Conservation (phyloP, 768 basidiomycete species). For the Russula vinacea region DNA sequence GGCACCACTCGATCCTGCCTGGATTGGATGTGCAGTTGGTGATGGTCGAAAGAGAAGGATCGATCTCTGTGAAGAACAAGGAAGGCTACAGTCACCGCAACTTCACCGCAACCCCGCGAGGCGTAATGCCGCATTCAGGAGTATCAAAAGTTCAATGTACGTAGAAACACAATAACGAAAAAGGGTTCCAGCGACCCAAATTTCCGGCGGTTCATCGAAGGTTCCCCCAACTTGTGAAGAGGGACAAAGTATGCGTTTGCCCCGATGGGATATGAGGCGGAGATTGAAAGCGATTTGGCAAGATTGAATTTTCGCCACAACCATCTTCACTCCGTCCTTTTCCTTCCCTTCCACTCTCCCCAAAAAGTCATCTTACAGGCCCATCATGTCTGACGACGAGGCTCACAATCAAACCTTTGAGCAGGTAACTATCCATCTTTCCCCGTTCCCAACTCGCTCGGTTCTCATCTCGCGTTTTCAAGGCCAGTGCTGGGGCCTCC, state of each 20-base stretch:
- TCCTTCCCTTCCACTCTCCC: slow-evolving; percentile 34
- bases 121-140: background rate
- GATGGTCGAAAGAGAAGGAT: background rate
- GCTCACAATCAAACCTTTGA: slow-evolving; percentile 84
- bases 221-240: background rate
- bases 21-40: too few relatives aligned
- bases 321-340: slow-evolving; percentile 32
- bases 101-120: background rate
- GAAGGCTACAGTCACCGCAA: background rate
- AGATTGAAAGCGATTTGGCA: slow-evolving; percentile 42
- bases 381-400: slow-evolving; percentile 83
- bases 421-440: slow-evolving; percentile 47
- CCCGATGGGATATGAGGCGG: slow-evolving; percentile 37
- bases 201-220: background rate
- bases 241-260: background rate
- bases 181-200: background rate
- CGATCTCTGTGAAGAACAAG: background rate
- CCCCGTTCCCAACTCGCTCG: background rate
- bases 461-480: slow-evolving; percentile 26
- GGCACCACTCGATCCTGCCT: background rate
- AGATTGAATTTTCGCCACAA: slow-evolving; percentile 35
- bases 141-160: background rate
- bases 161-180: background rate
- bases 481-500: slow-evolving; percentile 76
- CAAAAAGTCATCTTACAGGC: slow-evolving; percentile 27